Conservation (phyloP, 176 grass and related monocot genomes). For the Ensete ventricosum region DNA sequence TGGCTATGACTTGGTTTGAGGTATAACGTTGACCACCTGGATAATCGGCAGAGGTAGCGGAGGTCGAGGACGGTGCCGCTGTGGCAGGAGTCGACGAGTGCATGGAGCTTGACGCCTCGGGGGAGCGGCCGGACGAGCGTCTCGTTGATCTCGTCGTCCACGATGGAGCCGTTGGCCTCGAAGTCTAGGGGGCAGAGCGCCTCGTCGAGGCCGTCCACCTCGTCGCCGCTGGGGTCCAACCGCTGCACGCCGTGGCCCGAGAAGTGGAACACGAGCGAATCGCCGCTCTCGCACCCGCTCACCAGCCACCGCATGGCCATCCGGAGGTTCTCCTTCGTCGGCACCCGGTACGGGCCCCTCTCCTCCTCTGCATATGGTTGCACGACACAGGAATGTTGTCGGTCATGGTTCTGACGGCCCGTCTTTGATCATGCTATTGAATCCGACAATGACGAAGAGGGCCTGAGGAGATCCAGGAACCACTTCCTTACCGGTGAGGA, state of each 20-base stretch:
- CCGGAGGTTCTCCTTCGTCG: constrained; percentile 49
- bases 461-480: background rate
- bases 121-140: constrained; percentile 57
- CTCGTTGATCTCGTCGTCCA: constrained; percentile 72
- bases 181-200: constrained; percentile 77
- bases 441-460: too few relatives aligned
- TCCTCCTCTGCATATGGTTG: constrained; percentile 39
- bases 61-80: constrained; percentile 89
- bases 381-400: too few relatives aligned
- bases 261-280: constrained; percentile 88
- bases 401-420: too few relatives aligned
- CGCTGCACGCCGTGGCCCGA: constrained; percentile 85
- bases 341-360: constrained; percentile 20
- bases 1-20: too few relatives aligned
- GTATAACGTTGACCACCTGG: constrained; percentile 22
- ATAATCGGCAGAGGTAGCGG: constrained; percentile 69
- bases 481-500: constrained; percentile 49
- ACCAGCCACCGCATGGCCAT: constrained; percentile 80
- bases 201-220: constrained; percentile 82
- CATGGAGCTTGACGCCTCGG: constrained; percentile 55
- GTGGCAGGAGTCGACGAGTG: constrained; percentile 77
- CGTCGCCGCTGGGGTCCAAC: constrained; percentile 59
- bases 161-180: constrained; percentile 40
- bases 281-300: constrained; percentile 28
- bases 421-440: too few relatives aligned